Evolutionary conservation across 345 rosid genomes (phyloP), one percentile per base, ranked within the genome.

Genomic region (Mangifera indica): DNA sequence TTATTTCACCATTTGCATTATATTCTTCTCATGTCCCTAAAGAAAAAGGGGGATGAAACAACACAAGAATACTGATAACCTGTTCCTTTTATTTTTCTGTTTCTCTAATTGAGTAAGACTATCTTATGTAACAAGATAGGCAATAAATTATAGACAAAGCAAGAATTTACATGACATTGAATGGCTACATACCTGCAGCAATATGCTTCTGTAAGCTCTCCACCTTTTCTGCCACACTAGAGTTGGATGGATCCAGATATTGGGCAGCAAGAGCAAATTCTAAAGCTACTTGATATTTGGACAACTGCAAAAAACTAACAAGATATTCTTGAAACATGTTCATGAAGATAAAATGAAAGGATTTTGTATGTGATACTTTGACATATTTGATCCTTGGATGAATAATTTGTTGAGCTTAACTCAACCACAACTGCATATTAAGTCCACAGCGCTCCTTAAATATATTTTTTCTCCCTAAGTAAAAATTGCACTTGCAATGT

Each of bases 241-340:
- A 75, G 79, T 87, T 80, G 61, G 90, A 81, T 57, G 98, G 92
- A 14, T 86, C 84, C 74, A 87, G 61, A 66, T 52, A 25, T 73
- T 88, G 92, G 34, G 98, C 96, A 24, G 89, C 89, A 66, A 80
- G 62, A 40, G 99, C 98, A 85, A 92, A 91, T 29, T 91, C 96
- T 53, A 92, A 83, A 80, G 99, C 98, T 82, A 89, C 96, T 80
- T 87, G 86, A 67, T 73, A 80, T 83, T 79, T 92, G 60, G 90
- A 91, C 82, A 90, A 79, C 99, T 95, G 90, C 75, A 74, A 66
- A 66, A 79, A 79, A 78, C 24, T 24, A 22, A 59, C 1, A 17
- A 70, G 55, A 58, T 9, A 57, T 17, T 15, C 14, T 11, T 49
- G n/a, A n/a, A n/a, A 11, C 4, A 13, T 40, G 51, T 54, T 54